Base-by-base conservation (phyloP, 2,329 filamentous ascomycete species). In the Fusarium miscanthi region DNA sequence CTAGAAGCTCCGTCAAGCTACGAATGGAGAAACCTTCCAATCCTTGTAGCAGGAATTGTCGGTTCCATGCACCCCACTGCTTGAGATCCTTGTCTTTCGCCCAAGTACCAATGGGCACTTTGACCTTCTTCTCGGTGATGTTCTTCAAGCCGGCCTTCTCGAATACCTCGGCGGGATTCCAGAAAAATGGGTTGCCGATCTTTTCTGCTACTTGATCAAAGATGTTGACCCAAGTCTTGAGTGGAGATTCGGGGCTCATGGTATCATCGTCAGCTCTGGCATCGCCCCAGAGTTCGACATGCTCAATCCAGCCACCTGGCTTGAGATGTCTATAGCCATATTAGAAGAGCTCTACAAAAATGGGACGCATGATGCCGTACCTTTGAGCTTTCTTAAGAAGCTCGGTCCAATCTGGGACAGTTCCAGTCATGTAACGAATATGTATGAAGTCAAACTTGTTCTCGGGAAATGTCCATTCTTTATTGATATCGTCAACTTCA, bases 11-110 rank as follows among this genome's bases (percentile, higher is more conserved):
- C 0, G 69, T 72, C 9, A 73, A 33, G 16, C 69, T 27, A 5
- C 69, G 64, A 14, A 72, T 72, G 2, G 69, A 73, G 13, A 72
- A 72, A 0, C 69, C 69, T 9, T 72, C 69, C 16, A 72, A 40
- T 4, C 64, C 69, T 2, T 73, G 51, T 0, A 72, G 38, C 3
- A 72, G 5, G 11, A 72, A 72, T 10, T 72, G 69, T 1, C 69
- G 56, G 14, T 73, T 72, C 69, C 69, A 72, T 3, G 69, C 59
- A 8, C 69, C 69, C 69, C 69, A 72, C 3, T 72, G 54, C 9
- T 72, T 72, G 2, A 72, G 54, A 5, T 72, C 38, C n/a, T 66
- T 70, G 6, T 72, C 53, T 19, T 73, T 72, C 1, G 69, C 37
- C 69, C 69, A 72, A 2, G 64, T 70, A 6, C 69, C 69, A 1